phyloP scores from a whole-genome alignment of 2,329 filamentous ascomycete species.

The Chaetomium olivaceum region DNA sequence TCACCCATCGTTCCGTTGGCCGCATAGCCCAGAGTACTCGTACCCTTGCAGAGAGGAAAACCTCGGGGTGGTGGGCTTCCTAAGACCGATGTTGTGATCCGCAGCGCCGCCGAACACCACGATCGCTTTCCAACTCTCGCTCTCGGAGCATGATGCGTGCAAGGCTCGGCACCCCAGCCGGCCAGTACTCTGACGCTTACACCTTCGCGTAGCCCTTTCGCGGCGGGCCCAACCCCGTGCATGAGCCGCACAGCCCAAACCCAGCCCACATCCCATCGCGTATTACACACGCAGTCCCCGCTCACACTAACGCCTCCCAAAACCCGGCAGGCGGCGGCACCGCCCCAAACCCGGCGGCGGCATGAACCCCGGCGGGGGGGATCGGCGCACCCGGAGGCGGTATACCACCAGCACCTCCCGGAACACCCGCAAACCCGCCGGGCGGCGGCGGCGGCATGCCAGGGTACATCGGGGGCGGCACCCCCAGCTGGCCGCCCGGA shows the following conservation, averaged over 20 bases:
- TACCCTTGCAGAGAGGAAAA: neutral
- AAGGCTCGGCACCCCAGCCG: neutral
- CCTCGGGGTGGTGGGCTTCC: neutral
- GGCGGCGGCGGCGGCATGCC: slow-evolving; percentile 28
- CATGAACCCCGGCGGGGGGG: slow-evolving; percentile 2
- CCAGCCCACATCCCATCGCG: neutral
- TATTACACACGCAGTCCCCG: neutral
- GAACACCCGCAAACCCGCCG: slow-evolving; percentile 31
- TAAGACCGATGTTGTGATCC: neutral
- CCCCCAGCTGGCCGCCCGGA: neutral
- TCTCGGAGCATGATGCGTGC: neutral
- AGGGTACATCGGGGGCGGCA: slow-evolving; percentile 34
- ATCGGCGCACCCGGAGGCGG: slow-evolving; percentile 43
- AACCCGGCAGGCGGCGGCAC: slow-evolving; percentile 35
- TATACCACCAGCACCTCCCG: slow-evolving; percentile 38
- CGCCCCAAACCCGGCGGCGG: slow-evolving; percentile 30
- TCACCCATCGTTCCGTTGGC: too few relatives aligned
- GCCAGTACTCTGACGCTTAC: too few relatives aligned
- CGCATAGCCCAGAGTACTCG: neutral
- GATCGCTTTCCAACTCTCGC: neutral
- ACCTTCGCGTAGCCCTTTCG: neutral
- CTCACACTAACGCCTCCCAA: slow-evolving; percentile 31
- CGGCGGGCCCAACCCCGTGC: neutral
- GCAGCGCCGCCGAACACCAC: neutral
- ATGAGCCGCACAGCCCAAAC: neutral